Conservation (phyloP, 441 rosid species). For the Oxalis stricta region DNA sequence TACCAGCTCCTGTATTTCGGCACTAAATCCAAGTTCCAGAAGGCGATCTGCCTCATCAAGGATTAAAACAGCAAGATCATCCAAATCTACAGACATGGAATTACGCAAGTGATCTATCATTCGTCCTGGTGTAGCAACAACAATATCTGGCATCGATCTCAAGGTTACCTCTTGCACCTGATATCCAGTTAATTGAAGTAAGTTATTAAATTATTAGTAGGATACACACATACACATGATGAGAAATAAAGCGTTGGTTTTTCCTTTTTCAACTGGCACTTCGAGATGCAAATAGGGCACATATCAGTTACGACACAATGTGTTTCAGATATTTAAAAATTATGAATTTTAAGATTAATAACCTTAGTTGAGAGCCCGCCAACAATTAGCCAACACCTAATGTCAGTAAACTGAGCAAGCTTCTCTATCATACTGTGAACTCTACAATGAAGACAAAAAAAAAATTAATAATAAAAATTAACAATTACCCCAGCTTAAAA, state of each 20-base stretch:
- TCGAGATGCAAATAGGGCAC: not conserved
- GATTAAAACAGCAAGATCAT: slow-evolving; percentile 83
- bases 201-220: not conserved
- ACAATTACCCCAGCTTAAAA: no score
- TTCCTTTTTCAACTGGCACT: not conserved
- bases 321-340: not conserved
- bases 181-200: slow-evolving; percentile 8
- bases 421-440: slow-evolving; percentile 93
- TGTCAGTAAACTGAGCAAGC: slow-evolving; percentile 76
- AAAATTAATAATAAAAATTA: no score
- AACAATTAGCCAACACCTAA: slow-evolving; percentile 77
- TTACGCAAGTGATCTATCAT: slow-evolving; percentile 95
- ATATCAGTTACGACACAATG: not conserved
- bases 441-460: slow-evolving; percentile 26
- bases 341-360: slow-evolving; percentile 2
- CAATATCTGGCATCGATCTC: slow-evolving; percentile 95
- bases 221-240: not conserved
- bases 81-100: slow-evolving; percentile 85
- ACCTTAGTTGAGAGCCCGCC: slow-evolving; percentile 93
- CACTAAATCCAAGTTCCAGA: slow-evolving; percentile 88
- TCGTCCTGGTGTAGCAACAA: slow-evolving; percentile 97
- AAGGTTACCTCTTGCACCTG: slow-evolving; percentile 85
- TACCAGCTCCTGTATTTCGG: slow-evolving; percentile 93
- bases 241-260: not conserved
- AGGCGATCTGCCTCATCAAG: slow-evolving; percentile 98